Base-by-base conservation (phyloP, 208 protist genomes). In the Trypanosoma theileri region DNA sequence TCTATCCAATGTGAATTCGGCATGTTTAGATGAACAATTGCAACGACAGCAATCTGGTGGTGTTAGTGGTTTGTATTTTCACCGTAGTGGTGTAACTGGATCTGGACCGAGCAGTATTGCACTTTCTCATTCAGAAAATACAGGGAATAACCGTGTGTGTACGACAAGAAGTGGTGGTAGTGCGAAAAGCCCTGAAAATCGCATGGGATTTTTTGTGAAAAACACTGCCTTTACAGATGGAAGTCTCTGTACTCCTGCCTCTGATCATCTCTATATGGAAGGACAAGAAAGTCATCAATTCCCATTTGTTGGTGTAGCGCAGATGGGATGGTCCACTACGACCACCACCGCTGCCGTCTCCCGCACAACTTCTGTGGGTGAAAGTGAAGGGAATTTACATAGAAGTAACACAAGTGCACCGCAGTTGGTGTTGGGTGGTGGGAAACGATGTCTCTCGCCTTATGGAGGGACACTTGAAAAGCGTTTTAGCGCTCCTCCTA, bases 291-390 rank as follows among this genome's bases (percentile, higher is more conserved):
- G 17, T 26, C 48, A 24, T 26, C 48, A 24, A 13, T 21, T 28
- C 16, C 71, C 64, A 10, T 65, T 71, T 45, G 62, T 69, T n/a
- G 71, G 64, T 14, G 64, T 76, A 26, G 54, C 58, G 24, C 24
- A 61, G 17, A 35, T 41, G 21, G 52, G 50, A 3, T 66, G 44
- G 58, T 24, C 24, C 12, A 26, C 52, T 16, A 16, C 22, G 1
- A 1, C 52, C 4, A 12, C 52, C 2, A 35, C 10, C 10, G 22
- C 8, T 56, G 19, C 28, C 4, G 28, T 35, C 6, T 35, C 28
- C 28, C 6, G 4, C 28, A 35, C 6, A 35, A 35, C 28, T 8
- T 6, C 8, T 56, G 19, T 16, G 4, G 19, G 1, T 14, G 41
- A 45, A 0, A 42, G 54, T 53, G 54, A 56, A 42, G 41, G 61